Percentiles rank a stretch among this genome's conserved stretches.
These are phyloP conservation scores for Cocos nucifera DNA, from an alignment of 176 grass and related monocot species.

Conservation along the genomic window DNA sequence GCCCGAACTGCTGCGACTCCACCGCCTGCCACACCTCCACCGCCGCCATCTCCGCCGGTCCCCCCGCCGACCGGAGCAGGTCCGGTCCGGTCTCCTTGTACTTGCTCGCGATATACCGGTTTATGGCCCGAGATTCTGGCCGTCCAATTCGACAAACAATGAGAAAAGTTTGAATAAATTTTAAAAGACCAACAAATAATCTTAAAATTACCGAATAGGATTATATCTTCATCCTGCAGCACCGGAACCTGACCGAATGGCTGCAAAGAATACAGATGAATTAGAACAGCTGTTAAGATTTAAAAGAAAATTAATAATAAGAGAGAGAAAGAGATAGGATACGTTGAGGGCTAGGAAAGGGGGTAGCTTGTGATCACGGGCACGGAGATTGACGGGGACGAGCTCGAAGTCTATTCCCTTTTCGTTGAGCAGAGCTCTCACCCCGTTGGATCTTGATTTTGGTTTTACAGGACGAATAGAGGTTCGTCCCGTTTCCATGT, in stretches of 20 bases:
- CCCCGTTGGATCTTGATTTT: slow-evolving; percentile 12
- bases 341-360: slow-evolving; percentile 80
- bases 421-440: slow-evolving; percentile 52
- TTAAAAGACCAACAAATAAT: too few species aligned
- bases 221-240: slow-evolving; percentile 51
- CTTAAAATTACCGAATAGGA: slow-evolving; percentile 41
- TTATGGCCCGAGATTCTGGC: slow-evolving; percentile 78
- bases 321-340: neutral
- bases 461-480: too few species aligned
- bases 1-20: slow-evolving; percentile 63
- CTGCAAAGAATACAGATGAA: slow-evolving; percentile 21
- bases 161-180: too few species aligned
- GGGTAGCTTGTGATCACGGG: slow-evolving; percentile 64
- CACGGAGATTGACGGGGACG: slow-evolving; percentile 59
- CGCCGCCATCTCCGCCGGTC: slow-evolving; percentile 21
- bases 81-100: slow-evolving; percentile 31
- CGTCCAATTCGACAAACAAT: neutral
- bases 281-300: too few species aligned
- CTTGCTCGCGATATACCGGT: slow-evolving; percentile 52
- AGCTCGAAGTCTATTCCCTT: slow-evolving; percentile 59
- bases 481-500: too few species aligned
- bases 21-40: slow-evolving; percentile 70
- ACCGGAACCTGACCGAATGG: slow-evolving; percentile 85
- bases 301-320: too few species aligned
- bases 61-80: slow-evolving; percentile 18